Evolutionary conservation across 2,329 filamentous ascomycete genomes (phyloP).

Genomic region (Alternaria sp.): DNA sequence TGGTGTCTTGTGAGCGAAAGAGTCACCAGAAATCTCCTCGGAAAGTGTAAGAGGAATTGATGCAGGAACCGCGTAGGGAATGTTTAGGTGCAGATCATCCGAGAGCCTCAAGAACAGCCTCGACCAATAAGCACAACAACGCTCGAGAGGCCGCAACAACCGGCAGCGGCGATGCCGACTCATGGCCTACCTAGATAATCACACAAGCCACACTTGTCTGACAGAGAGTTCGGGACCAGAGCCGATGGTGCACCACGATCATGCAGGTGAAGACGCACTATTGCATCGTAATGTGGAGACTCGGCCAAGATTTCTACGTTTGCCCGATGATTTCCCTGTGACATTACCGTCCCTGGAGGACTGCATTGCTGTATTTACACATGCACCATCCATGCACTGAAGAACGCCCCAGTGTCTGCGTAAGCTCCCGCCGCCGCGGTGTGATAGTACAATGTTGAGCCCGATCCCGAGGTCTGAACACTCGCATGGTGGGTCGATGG

Average conservation of each 20-base stretch:
- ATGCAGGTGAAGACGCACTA: not conserved
- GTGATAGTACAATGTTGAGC: not conserved
- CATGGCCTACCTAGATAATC: not conserved
- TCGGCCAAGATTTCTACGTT: not conserved
- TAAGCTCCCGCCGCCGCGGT: not conserved
- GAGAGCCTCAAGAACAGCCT: not conserved
- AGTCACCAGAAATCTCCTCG: not conserved
- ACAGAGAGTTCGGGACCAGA: not conserved
- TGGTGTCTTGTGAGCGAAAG: not conserved
- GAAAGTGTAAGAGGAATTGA: not conserved
- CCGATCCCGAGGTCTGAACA: not conserved
- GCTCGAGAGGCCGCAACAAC: not conserved
- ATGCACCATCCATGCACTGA: not conserved
- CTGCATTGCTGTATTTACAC: not conserved
- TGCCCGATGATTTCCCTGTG: not conserved
- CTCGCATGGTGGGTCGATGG: not conserved
- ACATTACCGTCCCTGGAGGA: not conserved
- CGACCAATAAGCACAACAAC: not conserved
- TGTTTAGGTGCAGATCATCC: not conserved
- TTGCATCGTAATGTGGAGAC: slow-evolving; percentile 3
- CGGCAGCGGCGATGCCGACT: not conserved
- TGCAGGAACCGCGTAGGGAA: not conserved
- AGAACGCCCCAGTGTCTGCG: not conserved
- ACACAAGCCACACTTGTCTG: not conserved
- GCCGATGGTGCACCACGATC: not conserved